Evolutionary conservation across 495 filamentous ascomycete genomes (phyloP), one percentile per base, ranked within the genome.

Genomic region (Penicillium longicatenatum): DNA sequence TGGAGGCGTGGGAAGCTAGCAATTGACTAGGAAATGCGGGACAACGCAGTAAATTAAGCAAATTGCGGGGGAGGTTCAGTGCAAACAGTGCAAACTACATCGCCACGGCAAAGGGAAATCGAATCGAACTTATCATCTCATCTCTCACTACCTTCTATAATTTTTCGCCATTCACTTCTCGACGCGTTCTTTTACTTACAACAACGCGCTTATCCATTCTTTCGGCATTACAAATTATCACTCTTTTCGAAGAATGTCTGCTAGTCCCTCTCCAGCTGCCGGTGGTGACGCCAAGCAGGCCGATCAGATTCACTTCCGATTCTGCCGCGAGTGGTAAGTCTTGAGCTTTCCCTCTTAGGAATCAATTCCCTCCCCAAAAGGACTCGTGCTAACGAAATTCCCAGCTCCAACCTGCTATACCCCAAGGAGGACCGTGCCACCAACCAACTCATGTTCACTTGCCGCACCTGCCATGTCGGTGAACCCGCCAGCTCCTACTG

Each of bases 321-420:
- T 98, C 83, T 98, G 94, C 77, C 88, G 90, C 55, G 94, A 98
- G 81, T 98, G 94, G 88, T 89, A 74, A 56, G 79, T 53, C 12
- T 6, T 20, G 33, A 26, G 26, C 26, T 26, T 26, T 6, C 26
- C 7, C 26, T 26, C 4, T 1, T 2, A 6, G 26, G 26, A 26
- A 26, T 0, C 7, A 4, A 26, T 26, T 26, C 26, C 26, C 7
- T 26, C 7, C 26, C 26, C 3, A 39, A 7, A 16, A 16, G 14
- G 8, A 17, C 8, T 6, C 12, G 6, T 39, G 17, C 14, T 39
- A 7, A 39, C 14, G 4, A 16, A 39, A 4, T 37, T 52, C 14
- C 20, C 55, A 90, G 88, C 76, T 94, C 91, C 64, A 99, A 99
- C 82, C 89, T 99, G 85, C 80, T 99, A 51, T 98, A 97, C 72